phyloP scores from a whole-genome alignment of 495 filamentous ascomycete genomes.

The Podospora didyma region DNA sequence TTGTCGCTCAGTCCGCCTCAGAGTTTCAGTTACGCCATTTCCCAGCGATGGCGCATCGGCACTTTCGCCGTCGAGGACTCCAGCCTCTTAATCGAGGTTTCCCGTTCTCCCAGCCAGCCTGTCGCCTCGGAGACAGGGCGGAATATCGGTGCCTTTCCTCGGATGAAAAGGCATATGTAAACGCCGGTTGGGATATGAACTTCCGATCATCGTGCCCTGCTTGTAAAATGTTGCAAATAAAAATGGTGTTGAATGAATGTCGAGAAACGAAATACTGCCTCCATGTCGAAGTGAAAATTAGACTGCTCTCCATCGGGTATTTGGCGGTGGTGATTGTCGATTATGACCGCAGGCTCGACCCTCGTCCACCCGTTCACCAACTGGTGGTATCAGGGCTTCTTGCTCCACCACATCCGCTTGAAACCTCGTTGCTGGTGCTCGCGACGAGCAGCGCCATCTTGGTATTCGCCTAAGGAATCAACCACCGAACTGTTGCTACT shows the following conservation, averaged over 20 bases:
- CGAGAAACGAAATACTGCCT: conserved; percentile 4
- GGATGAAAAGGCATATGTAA: conserved; percentile 17
- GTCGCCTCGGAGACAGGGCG: background rate
- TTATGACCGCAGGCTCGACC: background rate
- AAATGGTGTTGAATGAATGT: conserved; percentile 7
- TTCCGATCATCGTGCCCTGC: background rate
- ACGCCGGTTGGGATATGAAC: conserved; percentile 11
- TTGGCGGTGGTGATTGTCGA: conserved; percentile 1
- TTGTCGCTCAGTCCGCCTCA: conserved; percentile 29
- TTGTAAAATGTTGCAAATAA: background rate
- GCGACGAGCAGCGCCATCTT: conserved; percentile 68
- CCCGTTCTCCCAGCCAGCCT: conserved; percentile 13
- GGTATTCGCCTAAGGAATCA: conserved; percentile 46
- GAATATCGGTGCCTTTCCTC: conserved; percentile 15
- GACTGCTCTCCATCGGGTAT: background rate
- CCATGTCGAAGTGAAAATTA: background rate
- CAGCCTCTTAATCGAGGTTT: conserved; percentile 22
- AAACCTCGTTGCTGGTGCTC: conserved; percentile 68
- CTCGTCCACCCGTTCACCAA: background rate
- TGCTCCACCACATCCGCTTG: conserved; percentile 51
- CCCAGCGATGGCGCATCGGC: conserved; percentile 40
- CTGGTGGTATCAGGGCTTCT: conserved; percentile 2
- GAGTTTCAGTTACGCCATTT: conserved; percentile 21
- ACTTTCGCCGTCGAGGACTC: conserved; percentile 36
- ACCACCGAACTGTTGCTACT: conserved; percentile 32